Conservation (phyloP, 345 rosid genomes). For the Moringa oleifera region DNA sequence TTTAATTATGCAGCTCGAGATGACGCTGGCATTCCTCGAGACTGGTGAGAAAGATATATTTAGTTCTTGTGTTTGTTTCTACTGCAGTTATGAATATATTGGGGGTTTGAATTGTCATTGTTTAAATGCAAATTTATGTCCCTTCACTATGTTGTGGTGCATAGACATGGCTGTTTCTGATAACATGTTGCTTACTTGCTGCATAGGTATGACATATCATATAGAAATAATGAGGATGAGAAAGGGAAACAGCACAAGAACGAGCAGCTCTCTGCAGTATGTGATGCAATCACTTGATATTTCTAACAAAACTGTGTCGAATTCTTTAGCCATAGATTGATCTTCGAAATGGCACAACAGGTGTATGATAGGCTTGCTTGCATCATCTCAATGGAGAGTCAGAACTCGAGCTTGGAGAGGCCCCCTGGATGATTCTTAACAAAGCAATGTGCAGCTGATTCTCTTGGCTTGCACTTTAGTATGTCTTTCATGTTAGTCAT, state of each 20-base stretch:
- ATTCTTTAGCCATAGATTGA: neutral
- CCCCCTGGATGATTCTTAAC: conserved; percentile 24
- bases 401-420: conserved; percentile 51
- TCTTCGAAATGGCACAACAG: conserved; percentile 28
- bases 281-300: conserved; percentile 1
- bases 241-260: conserved; percentile 24
- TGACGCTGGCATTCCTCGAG: conserved; percentile 88
- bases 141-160: neutral
- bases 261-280: conserved; percentile 62
- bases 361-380: conserved; percentile 75
- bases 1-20: conserved; percentile 86
- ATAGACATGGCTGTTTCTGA: neutral
- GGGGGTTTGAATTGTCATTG: neutral
- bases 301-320: neutral
- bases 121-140: neutral
- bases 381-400: conserved; percentile 72
- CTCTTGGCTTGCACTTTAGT: too few species aligned
- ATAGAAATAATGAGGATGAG: conserved; percentile 23
- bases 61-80: neutral
- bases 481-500: too few species aligned
- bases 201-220: conserved; percentile 63
- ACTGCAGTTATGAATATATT: neutral
- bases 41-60: conserved; percentile 48
- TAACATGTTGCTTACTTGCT: conserved; percentile 5
- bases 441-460: too few species aligned